These are phyloP conservation scores for Irpex rosettiformis DNA, from an alignment of 1,284 basidiomycete species.

Conservation along the genomic window DNA sequence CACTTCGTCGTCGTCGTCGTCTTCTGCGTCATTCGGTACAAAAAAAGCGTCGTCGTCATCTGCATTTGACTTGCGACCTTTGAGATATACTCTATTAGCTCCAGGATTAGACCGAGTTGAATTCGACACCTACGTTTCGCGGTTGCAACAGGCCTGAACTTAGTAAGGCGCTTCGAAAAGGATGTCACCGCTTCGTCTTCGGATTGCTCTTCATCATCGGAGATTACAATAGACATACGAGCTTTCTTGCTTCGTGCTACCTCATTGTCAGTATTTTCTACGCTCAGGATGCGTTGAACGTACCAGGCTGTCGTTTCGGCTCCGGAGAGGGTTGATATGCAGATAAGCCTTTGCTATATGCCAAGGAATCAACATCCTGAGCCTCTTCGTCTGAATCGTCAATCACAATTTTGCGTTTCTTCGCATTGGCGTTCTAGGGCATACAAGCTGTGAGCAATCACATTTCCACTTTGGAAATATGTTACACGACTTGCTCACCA, in stretches of 20 bases:
- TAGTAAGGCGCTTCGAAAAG: slow-evolving; percentile 56
- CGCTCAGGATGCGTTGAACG: neutral
- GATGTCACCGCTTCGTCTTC: slow-evolving; percentile 34
- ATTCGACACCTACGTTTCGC: slow-evolving; percentile 33
- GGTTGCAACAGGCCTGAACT: slow-evolving; percentile 59
- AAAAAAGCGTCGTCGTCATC: slow-evolving; percentile 69
- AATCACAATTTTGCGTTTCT: slow-evolving; percentile 67
- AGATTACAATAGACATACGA: slow-evolving; percentile 41
- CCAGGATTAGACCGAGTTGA: neutral
- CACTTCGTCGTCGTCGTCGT: slow-evolving; percentile 27
- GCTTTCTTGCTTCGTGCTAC: slow-evolving; percentile 45
- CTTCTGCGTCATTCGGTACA: slow-evolving; percentile 51
- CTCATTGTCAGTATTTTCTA: neutral
- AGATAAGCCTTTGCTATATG: slow-evolving; percentile 25
- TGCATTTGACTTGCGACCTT: slow-evolving; percentile 35
- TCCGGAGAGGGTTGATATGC: slow-evolving; percentile 24
- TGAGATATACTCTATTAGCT: neutral
- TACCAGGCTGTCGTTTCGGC: slow-evolving; percentile 7
- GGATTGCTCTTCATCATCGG: slow-evolving; percentile 44
- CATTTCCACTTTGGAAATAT: neutral
- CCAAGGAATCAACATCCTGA: slow-evolving; percentile 20
- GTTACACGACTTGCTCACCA: slow-evolving; percentile 26
- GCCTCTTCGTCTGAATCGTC: slow-evolving; percentile 68
- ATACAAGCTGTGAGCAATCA: neutral
- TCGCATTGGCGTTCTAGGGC: slow-evolving; percentile 26